A percentile compares a stretch with the other conserved stretches of the same genome.
These are phyloP conservation scores for Solanum pimpinellifolium DNA, from an alignment of 257 asterid species.

Conservation along the genomic window DNA sequence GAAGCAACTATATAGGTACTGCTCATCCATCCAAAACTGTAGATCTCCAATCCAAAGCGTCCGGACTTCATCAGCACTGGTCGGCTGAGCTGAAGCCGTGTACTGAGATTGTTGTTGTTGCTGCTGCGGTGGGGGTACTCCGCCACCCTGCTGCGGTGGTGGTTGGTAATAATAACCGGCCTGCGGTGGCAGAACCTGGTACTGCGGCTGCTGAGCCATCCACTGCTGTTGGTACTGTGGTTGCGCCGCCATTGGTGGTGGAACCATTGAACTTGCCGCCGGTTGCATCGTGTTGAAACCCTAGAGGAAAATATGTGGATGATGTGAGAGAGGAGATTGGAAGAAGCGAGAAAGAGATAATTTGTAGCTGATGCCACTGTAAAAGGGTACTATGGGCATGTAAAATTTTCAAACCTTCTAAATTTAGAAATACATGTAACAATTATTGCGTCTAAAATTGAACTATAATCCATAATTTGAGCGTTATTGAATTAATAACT, in stretches of 20 bases:
- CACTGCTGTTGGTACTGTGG: slow-evolving; percentile 15
- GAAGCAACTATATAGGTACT: slow-evolving; percentile 44
- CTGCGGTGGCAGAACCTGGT: slow-evolving; percentile 1
- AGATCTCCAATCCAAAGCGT: slow-evolving; percentile 87
- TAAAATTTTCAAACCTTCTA: not conserved
- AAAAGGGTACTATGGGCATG: not conserved
- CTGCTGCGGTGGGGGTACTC: slow-evolving; percentile 13
- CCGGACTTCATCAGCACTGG: slow-evolving; percentile 44
- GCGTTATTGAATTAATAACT: no score
- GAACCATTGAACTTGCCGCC: slow-evolving; percentile 57
- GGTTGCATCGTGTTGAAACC: slow-evolving; percentile 34
- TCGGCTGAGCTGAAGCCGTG: slow-evolving; percentile 10
- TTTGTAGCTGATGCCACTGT: not conserved
- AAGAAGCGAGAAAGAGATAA: not conserved
- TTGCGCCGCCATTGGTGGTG: slow-evolving; percentile 30
- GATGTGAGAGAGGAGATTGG: not conserved
- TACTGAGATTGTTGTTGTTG: slow-evolving; percentile 30
- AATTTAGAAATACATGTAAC: not conserved
- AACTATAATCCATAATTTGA: no score
- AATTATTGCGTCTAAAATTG: not conserved
- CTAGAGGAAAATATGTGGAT: not conserved
- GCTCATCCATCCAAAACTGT: slow-evolving; percentile 90
- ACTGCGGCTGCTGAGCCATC: slow-evolving; percentile 32
- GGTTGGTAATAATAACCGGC: slow-evolving; percentile 12
- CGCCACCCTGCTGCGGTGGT: slow-evolving; percentile 1